phyloP scores from a whole-genome alignment of 164 flowering plant species.

The Malania oleifera region DNA sequence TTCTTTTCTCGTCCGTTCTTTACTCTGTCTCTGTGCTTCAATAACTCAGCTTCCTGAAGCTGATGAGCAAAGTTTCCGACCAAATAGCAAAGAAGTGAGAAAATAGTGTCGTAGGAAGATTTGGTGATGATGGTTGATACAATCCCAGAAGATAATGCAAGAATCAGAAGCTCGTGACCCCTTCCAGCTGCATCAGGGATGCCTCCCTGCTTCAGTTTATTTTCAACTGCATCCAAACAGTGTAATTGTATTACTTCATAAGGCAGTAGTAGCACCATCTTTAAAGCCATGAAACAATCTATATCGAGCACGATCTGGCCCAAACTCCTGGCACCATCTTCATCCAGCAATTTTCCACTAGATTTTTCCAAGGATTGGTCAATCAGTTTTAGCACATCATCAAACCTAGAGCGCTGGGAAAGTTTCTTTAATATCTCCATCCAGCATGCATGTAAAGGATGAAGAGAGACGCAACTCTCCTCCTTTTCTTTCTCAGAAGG shows the following conservation, averaged over 20 bases:
- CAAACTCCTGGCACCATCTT: slow-evolving; percentile 50
- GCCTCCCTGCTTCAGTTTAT: slow-evolving; percentile 53
- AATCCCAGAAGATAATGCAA: slow-evolving; percentile 59
- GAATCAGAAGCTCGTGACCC: slow-evolving; percentile 54
- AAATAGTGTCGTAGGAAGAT: slow-evolving; percentile 38
- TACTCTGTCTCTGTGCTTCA: slow-evolving; percentile 14
- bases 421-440: slow-evolving; percentile 50
- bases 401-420: slow-evolving; percentile 25
- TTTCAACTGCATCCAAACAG: slow-evolving; percentile 61
- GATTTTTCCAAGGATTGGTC: slow-evolving; percentile 42
- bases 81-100: slow-evolving; percentile 62
- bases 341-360: slow-evolving; percentile 39
- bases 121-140: slow-evolving; percentile 39
- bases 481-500: slow-evolving; percentile 30
- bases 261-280: slow-evolving; percentile 59
- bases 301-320: slow-evolving; percentile 21
- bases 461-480: slow-evolving; percentile 25
- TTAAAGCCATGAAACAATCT: slow-evolving; percentile 65
- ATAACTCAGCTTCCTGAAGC: slow-evolving; percentile 46
- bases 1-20: slow-evolving; percentile 3
- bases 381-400: slow-evolving; percentile 44
- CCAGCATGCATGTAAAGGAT: slow-evolving; percentile 89
- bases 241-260: slow-evolving; percentile 50
- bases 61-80: slow-evolving; percentile 58
- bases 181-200: slow-evolving; percentile 23